Evolutionary conservation across 495 filamentous ascomycete genomes (phyloP), one percentile per base, ranked within the genome.

Genomic region (Hyphodiscus hymeniophilus): DNA sequence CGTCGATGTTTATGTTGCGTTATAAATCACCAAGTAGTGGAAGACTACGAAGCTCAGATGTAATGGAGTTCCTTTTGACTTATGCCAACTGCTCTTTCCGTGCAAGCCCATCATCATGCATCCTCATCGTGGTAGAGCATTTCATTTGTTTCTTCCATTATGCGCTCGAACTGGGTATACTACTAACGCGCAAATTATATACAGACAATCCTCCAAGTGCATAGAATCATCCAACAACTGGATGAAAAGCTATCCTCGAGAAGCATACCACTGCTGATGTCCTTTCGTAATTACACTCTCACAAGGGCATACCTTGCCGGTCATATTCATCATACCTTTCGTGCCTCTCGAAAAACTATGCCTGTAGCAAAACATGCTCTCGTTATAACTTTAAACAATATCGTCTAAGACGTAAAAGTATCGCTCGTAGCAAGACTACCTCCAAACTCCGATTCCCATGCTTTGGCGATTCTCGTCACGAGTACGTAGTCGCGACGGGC

Each of bases 401-500:
- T 56, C 49, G 49, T 59, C 32, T 45, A 40, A 22, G 22, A 46
- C 48, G 20, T 40, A 45, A 47, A 35, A 20, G 47, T 53, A 40
- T 42, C 35, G 45, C 48, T 39, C 31, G 15, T 52, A 32, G 48
- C 26, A 50, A 26, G 44, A 16, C 18, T 15, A n/a, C 12, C 38
- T 36, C 52, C 38, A 39, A 59, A 59, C 56, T 59, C 56, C 56
- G 33, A 43, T 41, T 40, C 47, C 49, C 20, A 54, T 50, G 42
- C 49, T 22, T 32, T 54, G 42, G 16, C 8, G 26, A 32, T 42
- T 22, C 11, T 48, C 18, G 32, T 57, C 42, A 57, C 30, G 54
- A 33, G 42, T 57, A 60, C 7, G 54, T 49, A 47, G 44, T 52
- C n/a, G 54, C 26, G 10, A 71, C 66, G 10, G 81, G 79, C 72